Percentiles rank a stretch among this genome's conserved stretches.
phyloP scores from a whole-genome alignment of 164 flowering plant species.

The Echeveria elegans region DNA sequence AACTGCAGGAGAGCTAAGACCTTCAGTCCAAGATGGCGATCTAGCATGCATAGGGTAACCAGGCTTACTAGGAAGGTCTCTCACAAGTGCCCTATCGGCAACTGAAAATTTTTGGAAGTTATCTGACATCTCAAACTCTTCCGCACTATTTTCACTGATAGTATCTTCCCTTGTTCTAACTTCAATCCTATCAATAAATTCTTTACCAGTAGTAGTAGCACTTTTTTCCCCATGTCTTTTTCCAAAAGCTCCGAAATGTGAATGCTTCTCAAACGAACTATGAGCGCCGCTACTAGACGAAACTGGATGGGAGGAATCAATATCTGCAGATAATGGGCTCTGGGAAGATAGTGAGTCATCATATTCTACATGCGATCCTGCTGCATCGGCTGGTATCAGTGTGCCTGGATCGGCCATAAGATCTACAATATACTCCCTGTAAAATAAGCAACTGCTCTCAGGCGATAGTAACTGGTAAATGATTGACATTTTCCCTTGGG shows the following conservation, averaged over 20 bases:
- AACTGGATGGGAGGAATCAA: constrained; percentile 29
- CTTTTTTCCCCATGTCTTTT: constrained; percentile 24
- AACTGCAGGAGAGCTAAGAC: constrained; percentile 82
- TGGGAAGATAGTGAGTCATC: constrained; percentile 37
- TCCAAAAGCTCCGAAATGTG: constrained; percentile 32
- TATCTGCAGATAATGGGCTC: constrained; percentile 43
- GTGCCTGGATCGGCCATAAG: constrained; percentile 96
- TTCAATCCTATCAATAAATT: constrained; percentile 26
- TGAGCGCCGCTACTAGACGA: constrained; percentile 47
- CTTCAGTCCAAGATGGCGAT: constrained; percentile 98
- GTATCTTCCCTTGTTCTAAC: constrained; percentile 11
- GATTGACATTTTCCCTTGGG: too few species aligned
- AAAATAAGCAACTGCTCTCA: not conserved
- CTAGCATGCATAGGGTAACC: constrained; percentile 53
- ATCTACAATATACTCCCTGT: constrained; percentile 96
- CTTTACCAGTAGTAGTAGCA: constrained; percentile 18
- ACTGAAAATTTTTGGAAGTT: constrained; percentile 16
- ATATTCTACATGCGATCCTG: constrained; percentile 43
- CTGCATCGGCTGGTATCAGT: constrained; percentile 89
- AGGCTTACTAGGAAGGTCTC: constrained; percentile 28
- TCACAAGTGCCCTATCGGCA: constrained; percentile 20
- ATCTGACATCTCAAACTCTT: constrained; percentile 19
- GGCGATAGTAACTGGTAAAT: not conserved
- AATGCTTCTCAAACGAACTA: constrained; percentile 39
- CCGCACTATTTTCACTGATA: constrained; percentile 18